Evolutionary conservation across 2,329 filamentous ascomycete genomes (phyloP).

Genomic region (Xylaria sp.): DNA sequence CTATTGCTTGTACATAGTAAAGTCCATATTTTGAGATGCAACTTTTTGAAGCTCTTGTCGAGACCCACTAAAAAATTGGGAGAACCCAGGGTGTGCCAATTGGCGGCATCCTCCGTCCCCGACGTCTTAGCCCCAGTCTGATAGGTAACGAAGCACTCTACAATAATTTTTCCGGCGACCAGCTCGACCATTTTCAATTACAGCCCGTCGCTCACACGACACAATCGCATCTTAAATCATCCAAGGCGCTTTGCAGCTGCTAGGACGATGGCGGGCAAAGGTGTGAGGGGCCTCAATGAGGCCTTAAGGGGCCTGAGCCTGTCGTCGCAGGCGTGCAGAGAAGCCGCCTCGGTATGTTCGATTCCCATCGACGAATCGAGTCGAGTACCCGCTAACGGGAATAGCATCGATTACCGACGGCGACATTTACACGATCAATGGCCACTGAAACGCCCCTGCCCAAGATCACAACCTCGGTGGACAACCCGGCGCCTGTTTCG

Average conservation of each 20-base stretch:
- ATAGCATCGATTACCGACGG: conserved; percentile 33
- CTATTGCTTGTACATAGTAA: not conserved
- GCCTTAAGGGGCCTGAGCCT: conserved; percentile 55
- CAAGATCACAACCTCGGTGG: conserved; percentile 41
- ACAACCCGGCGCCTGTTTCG: conserved; percentile 32
- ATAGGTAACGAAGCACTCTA: conserved; percentile 18
- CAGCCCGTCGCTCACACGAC: conserved; percentile 2
- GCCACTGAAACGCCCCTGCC: conserved; percentile 54
- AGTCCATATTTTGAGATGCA: conserved; percentile 2
- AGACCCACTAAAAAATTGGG: conserved; percentile 10
- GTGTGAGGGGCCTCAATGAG: conserved; percentile 54
- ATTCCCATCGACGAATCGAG: conserved; percentile 8
- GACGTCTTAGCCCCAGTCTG: not conserved
- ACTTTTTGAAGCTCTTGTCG: conserved; percentile 20
- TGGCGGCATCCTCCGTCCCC: conserved; percentile 5
- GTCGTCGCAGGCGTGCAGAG: conserved; percentile 47
- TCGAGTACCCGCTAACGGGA: conserved; percentile 11
- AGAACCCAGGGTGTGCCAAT: conserved; percentile 6
- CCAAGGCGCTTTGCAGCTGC: conserved; percentile 16
- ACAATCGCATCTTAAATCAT: not conserved
- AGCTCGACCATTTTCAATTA: conserved; percentile 1
- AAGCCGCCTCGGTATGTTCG: conserved; percentile 33
- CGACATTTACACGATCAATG: conserved; percentile 55
- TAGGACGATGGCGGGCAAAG: conserved; percentile 49
- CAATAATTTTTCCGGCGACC: conserved; percentile 33